A percentile compares a stretch with the other conserved stretches of the same genome.
Conservation (phyloP, 331 rosid species). For the Cucumis variabilis region DNA sequence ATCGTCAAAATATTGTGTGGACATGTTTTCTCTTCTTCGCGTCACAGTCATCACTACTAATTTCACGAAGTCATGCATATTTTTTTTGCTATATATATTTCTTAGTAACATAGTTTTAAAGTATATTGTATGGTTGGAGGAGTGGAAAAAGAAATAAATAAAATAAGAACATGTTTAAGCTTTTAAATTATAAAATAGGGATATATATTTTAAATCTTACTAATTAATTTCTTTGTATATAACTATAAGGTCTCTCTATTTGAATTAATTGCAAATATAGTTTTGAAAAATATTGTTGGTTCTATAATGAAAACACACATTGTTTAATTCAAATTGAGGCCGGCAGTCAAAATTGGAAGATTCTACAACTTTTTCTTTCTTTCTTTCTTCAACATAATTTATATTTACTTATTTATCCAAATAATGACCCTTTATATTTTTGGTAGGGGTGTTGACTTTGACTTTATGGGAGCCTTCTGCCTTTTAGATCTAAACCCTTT, state of each 20-base stretch:
- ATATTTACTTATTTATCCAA: no score
- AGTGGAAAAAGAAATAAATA: no score
- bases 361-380: not conserved
- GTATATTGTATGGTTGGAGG: no score
- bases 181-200: not conserved
- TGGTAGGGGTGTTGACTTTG: not conserved
- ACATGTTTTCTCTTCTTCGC: no score
- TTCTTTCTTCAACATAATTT: not conserved
- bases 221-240: not conserved
- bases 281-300: not conserved
- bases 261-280: not conserved
- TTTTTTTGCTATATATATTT: no score
- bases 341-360: not conserved
- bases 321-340: no score
- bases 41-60: no score
- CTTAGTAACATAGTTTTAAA: no score
- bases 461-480: not conserved
- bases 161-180: no score
- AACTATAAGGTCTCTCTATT: not conserved
- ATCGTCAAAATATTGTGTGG: no score
- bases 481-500: not conserved
- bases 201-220: not conserved
- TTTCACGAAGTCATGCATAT: no score
- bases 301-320: not conserved
- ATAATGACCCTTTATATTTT: not conserved